Evolutionary conservation across 2,329 filamentous ascomycete species (phyloP), one percentile per base, ranked within the genome.

Genomic region (Pyricularia pennisetigena): DNA sequence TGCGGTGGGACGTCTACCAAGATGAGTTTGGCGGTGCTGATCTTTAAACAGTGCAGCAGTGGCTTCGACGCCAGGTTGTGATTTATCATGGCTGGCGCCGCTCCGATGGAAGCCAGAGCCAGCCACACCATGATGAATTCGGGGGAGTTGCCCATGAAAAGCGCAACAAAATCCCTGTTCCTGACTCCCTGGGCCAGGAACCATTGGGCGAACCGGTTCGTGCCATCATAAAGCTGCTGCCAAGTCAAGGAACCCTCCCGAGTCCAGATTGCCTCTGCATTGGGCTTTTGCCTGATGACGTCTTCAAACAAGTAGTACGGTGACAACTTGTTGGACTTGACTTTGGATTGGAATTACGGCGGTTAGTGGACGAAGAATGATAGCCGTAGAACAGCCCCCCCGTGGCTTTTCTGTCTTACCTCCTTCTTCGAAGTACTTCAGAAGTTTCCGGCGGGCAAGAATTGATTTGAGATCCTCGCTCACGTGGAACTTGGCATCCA

Each of bases 51-150:
- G 76, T 92, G 89, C 64, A 90, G 73, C 71, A 92, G 76, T 1
- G 88, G 85, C 71, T 88, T 83, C 0, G 85, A 86, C 8, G 83
- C 81, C 8, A 92, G 79, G 73, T 92, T 88, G 74, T 89, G 86
- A 75, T 92, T 92, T 75, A 92, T 88, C 76, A 90, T 83, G 0
- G 90, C 89, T 0, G 90, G 90, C 0, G 87, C 88, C 16, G 86
- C 86, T 3, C 90, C 90, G 68, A 92, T 85, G 10, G 86, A 83
- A 82, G 85, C 85, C 3, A 89, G 78, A 0, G 85, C 89, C 59
- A 91, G 74, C 85, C 88, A 90, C 3, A 84, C 83, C 65, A 90
- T 85, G 9, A 90, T 73, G 71, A 91, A 91, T 68, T 92, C 88
- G 0, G 87, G 82, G 16, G 86, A 85, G 75, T 92, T 92, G 72